Evolutionary conservation across 2,329 filamentous ascomycete species (phyloP), one percentile per base, ranked within the genome.

Genomic region (Bipolaris gigantea): DNA sequence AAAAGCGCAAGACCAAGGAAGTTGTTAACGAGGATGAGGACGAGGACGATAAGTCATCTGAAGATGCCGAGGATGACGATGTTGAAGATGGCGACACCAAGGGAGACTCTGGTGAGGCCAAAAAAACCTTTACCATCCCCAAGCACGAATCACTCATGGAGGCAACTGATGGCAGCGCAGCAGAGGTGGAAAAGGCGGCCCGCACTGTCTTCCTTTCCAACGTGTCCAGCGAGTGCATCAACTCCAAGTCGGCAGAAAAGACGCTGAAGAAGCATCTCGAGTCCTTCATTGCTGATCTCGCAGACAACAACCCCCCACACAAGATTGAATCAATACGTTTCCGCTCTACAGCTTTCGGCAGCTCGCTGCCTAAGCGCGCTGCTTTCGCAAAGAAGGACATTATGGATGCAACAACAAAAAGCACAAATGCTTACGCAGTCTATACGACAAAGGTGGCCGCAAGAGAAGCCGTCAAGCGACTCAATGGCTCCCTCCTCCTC

Each of bases 131-230:
- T 84, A 35, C 74, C 72, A 60, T 79, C 9, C 79, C 78, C 4
- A 71, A 77, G 76, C 72, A 82, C 78, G 76, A 85, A 81, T 73
- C 78, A 64, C 42, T 77, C 62, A 57, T 76, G 58, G 62, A 67
- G 63, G 55, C 76, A 55, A 63, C 66, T 13, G 69, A 70, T 36
- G 76, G 75, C 47, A 71, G 73, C 47, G 75, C 77, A 19, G 65
- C 79, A 19, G 89, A 95, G 60, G 66, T 95, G 2, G 90, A 95
- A 53, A 96, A 96, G 78, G 89, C 93, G 8, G 84, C 85, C 53
- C 89, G 94, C 52, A 99, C 94, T 6, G 86, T 97, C 38, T 99
- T 97, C 76, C 80, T 99, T 11, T 89, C 89, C 67, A 99, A 99
- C 69, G 90, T 99, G 41, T 92, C 92, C 13, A 87, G 84, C 19